phyloP scores from a whole-genome alignment of 1,284 basidiomycete species.

The Melampsora larici-populina region DNA sequence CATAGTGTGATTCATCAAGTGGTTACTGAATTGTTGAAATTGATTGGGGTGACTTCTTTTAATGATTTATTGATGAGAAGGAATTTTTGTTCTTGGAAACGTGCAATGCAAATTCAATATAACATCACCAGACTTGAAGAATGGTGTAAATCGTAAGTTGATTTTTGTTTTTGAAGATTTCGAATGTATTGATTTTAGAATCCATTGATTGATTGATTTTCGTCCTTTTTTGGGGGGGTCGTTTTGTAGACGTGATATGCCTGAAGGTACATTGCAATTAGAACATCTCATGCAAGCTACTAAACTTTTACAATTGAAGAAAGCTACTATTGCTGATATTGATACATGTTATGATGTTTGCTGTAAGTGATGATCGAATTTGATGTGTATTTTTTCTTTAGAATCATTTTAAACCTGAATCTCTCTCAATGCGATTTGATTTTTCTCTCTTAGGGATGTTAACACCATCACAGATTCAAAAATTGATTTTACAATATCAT shows the following conservation, averaged over 20 bases:
- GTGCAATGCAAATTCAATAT: constrained; percentile 99
- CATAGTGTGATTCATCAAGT: constrained; percentile 96
- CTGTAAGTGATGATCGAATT: constrained; percentile 25
- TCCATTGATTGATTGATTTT: background rate
- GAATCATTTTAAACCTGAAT: constrained; percentile 79
- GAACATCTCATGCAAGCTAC: constrained; percentile 99
- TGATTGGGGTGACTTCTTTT: constrained; percentile 96
- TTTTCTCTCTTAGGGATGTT: constrained; percentile 94
- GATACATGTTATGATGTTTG: constrained; percentile 46
- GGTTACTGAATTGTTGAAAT: constrained; percentile 88
- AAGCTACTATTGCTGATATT: constrained; percentile 61
- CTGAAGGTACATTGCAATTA: constrained; percentile 92
- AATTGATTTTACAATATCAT: constrained; percentile 97
- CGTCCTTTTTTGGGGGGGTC: background rate
- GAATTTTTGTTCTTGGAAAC: constrained; percentile 99
- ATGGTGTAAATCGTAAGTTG: constrained; percentile 57
- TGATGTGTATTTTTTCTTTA: constrained; percentile 55
- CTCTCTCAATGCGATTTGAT: constrained; percentile 59
- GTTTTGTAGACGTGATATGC: constrained; percentile 67
- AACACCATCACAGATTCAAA: constrained; percentile 97
- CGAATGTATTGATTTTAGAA: background rate
- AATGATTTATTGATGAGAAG: constrained; percentile 98
- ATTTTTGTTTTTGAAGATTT: background rate
- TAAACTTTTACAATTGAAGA: constrained; percentile 96
- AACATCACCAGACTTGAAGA: constrained; percentile 98